These are phyloP conservation scores for Fonsecaea pedrosoi DNA, from an alignment of 2,329 filamentous ascomycete genomes.

Conservation along the genomic window DNA sequence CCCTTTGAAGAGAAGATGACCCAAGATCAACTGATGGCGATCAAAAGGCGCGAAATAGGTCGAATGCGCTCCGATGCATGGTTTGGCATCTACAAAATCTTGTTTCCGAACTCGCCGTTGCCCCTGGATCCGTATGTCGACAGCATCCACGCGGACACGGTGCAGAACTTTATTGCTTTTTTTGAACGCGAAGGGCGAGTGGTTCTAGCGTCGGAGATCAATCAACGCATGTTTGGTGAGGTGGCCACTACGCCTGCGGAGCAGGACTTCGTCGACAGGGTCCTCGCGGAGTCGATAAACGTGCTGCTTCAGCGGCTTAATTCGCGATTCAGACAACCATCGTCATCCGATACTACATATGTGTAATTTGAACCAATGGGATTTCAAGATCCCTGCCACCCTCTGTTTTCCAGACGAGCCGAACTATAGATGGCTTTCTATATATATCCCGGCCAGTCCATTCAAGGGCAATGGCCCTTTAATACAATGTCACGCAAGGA, in stretches of 20 bases:
- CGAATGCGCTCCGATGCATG: slow-evolving; percentile 17
- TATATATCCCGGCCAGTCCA: background rate
- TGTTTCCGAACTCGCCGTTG: slow-evolving; percentile 26
- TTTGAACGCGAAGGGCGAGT: slow-evolving; percentile 15
- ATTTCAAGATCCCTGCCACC: background rate
- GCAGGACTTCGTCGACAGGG: slow-evolving; percentile 4
- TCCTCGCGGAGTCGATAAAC: slow-evolving; percentile 6
- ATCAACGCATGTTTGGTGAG: slow-evolving; percentile 6
- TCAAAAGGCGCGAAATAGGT: slow-evolving; percentile 24
- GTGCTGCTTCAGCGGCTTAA: slow-evolving; percentile 10
- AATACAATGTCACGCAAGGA: slow-evolving; percentile 36
- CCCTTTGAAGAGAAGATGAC: slow-evolving; percentile 32
- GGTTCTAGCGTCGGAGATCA: slow-evolving; percentile 6
- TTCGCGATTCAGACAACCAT: slow-evolving; percentile 7
- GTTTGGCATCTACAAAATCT: slow-evolving; percentile 29
- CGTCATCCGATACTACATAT: background rate
- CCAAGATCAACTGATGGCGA: slow-evolving; percentile 22
- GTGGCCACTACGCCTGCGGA: background rate
- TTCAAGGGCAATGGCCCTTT: background rate
- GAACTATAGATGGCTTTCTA: background rate
- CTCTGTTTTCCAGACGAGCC: background rate
- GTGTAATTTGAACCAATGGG: background rate
- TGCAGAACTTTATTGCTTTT: slow-evolving; percentile 24
- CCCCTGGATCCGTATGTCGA: slow-evolving; percentile 29
- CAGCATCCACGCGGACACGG: background rate